phyloP scores from a whole-genome alignment of 768 basidiomycete genomes.

The Daedalea quercina region DNA sequence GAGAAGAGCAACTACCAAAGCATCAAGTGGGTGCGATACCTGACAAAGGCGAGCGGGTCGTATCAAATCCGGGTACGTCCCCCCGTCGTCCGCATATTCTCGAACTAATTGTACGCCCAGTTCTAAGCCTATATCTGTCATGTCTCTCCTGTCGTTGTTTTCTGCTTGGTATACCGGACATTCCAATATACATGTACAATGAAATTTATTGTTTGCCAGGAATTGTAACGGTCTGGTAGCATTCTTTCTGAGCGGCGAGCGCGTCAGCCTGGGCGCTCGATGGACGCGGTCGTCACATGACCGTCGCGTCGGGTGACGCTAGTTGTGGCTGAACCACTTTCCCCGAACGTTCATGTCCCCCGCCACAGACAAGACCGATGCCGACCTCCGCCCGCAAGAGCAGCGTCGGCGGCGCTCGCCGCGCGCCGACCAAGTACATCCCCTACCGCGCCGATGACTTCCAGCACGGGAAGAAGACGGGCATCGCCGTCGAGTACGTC shows the following conservation, averaged over 20 bases:
- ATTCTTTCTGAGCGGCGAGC: too few species aligned
- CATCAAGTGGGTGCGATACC: slow-evolving; percentile 93
- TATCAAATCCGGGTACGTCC: slow-evolving; percentile 82
- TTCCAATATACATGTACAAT: neutral
- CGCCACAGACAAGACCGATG: slow-evolving; percentile 12
- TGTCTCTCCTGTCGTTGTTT: neutral
- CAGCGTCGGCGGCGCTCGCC: slow-evolving; percentile 37
- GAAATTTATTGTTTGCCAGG: neutral
- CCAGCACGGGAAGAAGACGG: slow-evolving; percentile 75
- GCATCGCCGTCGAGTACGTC: slow-evolving; percentile 59
- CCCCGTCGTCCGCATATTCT: neutral
- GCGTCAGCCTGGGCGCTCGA: neutral
- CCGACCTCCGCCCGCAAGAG: slow-evolving; percentile 29
- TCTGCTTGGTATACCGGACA: neutral
- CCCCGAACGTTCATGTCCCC: neutral
- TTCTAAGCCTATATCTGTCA: neutral
- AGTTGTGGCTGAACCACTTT: neutral
- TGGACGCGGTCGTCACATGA: neutral
- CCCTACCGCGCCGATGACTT: slow-evolving; percentile 77
- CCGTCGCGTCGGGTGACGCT: neutral
- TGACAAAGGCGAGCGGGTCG: slow-evolving; percentile 87
- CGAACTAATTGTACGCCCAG: too few species aligned
- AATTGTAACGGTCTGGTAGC: too few species aligned
- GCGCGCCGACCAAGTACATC: slow-evolving; percentile 61
- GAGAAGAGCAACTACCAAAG: slow-evolving; percentile 94